Base-by-base conservation (phyloP, 1,284 basidiomycete species). In the Ustilago lituana region DNA sequence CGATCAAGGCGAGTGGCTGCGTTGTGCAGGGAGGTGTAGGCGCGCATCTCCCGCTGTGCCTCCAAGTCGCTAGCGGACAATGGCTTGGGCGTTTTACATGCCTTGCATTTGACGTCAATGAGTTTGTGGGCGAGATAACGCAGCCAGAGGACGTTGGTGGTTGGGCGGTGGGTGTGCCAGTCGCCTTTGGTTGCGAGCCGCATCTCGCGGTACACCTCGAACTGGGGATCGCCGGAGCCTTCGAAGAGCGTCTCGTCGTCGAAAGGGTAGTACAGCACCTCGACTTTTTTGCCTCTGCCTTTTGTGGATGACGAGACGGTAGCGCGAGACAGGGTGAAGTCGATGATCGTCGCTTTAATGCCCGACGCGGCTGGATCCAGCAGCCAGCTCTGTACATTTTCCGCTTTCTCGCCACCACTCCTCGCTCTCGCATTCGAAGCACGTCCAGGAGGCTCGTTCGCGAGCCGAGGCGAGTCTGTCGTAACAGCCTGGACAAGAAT, bases 121-220 rank as follows among this genome's bases (percentile, higher is more conserved):
- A 94, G 85, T 81, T 93, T 93, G 48, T 84, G 82, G 12, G 83
- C 82, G 41, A 94, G 85, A 81, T 93, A 93, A 71, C 92, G 90
- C 19, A 94, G 84, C 92, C 92, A 94, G 87, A 97, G 88, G 36
- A 95, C 88, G 77, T 97, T 97, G 5, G 93, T 94, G 10, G 90
- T 81, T 0, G 93, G 92, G 47, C 87, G 85, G 79, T 88, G 94
- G 1, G 82, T 84, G 53, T 87, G 85, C 94, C 94, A 97, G 19
- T 46, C 43, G 39, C 84, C 84, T 3, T 86, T 82, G 38, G 87
- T 88, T 56, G 88, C 84, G 22, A 83, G 83, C 33, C 86, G 86
- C 92, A 97, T 97, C 82, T 90, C 87, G 35, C 95, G 88, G 80
- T 98, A 98, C 1, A 97, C 86, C 74, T 97, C 93, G 83, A 94